Evolutionary conservation across 192 early-diverging fungal species (phyloP), one percentile per base, ranked within the genome.

Genomic region (Podila epicladia): DNA sequence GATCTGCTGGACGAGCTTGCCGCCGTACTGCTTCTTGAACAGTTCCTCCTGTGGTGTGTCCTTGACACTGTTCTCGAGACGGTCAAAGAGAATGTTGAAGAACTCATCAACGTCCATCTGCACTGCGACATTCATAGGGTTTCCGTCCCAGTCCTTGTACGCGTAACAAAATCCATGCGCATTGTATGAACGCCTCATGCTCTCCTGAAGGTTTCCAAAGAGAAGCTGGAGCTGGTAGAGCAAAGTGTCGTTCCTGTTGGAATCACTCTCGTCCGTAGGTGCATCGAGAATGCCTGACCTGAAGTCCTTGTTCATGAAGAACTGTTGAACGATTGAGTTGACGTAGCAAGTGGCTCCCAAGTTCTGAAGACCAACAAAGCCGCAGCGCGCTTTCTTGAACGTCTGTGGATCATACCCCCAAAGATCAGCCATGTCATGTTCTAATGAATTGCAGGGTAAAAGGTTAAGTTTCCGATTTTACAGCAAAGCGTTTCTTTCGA

Each of bases 311-410:
- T 84, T 86, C 86, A 89, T 89, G 49, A 79, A 91, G 45, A 91
- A 83, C 82, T 92, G 91, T 63, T 91, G 90, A 58, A 90, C 49
- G 29, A 86, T 74, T 0, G 90, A 86, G 73, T 89, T 90, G 31
- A 89, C 86, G 73, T 91, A 91, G 70, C 90, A 91, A 20, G 90
- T 91, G 15, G 91, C 89, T 13, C 90, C 90, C n/a, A 87, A 58
- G 57, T 91, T 91, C 67, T 80, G 67, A 49, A 91, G 83, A 22
- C 90, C 90, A 5, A 88, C 90, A 31, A 80, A 85, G 31, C 78
- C 85, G 41, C 82, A 84, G 3, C 50, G 60, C 5, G 86, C 74
- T 59, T 65, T 83, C 67, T 80, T 82, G 60, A 69, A 65, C 11
- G 55, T 64, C 61, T 83, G 83, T 20, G 86, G 86, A 29, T 82